These are phyloP conservation scores for Scheffersomyces cryptocercus DNA, from an alignment of 1,139 yeast species.

Conservation along the genomic window DNA sequence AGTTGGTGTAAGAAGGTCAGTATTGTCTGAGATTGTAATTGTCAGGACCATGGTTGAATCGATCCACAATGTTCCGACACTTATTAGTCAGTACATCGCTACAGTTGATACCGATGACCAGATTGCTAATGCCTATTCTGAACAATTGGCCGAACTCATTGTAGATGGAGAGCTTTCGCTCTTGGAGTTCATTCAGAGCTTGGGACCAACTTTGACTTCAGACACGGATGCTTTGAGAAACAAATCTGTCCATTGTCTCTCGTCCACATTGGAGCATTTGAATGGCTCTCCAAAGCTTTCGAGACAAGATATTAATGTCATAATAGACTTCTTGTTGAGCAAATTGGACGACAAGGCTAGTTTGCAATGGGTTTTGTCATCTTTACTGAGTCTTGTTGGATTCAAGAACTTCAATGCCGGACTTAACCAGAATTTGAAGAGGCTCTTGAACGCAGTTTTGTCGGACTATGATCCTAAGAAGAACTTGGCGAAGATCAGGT, in stretches of 20 bases:
- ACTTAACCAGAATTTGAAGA: conserved; percentile 24
- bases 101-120: conserved; percentile 37
- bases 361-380: conserved; percentile 53
- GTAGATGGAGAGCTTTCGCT: conserved; percentile 38
- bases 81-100: conserved; percentile 43
- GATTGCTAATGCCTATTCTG: conserved; percentile 28
- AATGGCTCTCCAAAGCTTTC: conserved; percentile 37
- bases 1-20: too few species aligned
- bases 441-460: conserved; percentile 41
- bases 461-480: conserved; percentile 60
- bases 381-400: conserved; percentile 51
- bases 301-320: conserved; percentile 66
- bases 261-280: conserved; percentile 47
- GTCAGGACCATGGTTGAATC: conserved; percentile 1
- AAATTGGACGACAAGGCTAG: conserved; percentile 68
- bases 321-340: conserved; percentile 62
- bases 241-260: conserved; percentile 59
- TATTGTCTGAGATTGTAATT: too few species aligned
- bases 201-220: conserved; percentile 66
- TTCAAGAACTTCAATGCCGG: conserved; percentile 47
- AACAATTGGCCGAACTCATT: conserved; percentile 31
- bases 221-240: conserved; percentile 57
- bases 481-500: conserved; percentile 67
- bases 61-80: conserved; percentile 21
- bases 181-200: conserved; percentile 51